phyloP scores from a whole-genome alignment of 2,329 filamentous ascomycete genomes.

The Penicillium nordicum region DNA sequence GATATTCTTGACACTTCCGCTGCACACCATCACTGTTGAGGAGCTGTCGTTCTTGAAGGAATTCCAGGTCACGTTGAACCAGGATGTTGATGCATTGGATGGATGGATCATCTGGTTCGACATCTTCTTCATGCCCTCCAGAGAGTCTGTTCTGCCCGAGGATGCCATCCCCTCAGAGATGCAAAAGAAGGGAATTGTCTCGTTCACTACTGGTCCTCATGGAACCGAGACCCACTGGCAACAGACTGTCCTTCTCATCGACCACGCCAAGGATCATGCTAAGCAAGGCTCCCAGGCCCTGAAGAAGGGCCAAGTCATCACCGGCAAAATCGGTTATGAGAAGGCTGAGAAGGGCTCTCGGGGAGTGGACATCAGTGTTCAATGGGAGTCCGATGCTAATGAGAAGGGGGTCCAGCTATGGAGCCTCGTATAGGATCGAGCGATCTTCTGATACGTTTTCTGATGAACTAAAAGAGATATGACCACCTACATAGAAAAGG shows the following conservation, averaged over 20 bases:
- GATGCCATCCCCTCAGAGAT: conserved; percentile 60
- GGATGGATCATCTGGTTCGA: conserved; percentile 93
- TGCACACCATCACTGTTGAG: conserved; percentile 67
- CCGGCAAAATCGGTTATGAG: conserved; percentile 67
- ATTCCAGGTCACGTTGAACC: conserved; percentile 61
- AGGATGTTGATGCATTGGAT: conserved; percentile 68
- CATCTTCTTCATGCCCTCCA: conserved; percentile 74
- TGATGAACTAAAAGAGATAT: conserved; percentile 9
- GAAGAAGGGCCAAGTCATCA: conserved; percentile 57
- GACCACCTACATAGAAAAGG: conserved; percentile 6
- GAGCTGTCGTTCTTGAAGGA: conserved; percentile 72
- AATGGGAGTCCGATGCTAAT: conserved; percentile 54
- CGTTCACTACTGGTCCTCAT: conserved; percentile 82
- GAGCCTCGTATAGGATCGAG: conserved; percentile 36
- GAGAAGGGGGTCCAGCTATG: conserved; percentile 43
- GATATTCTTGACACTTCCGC: conserved; percentile 71
- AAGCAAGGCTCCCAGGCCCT: conserved; percentile 32
- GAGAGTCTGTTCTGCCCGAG: conserved; percentile 48
- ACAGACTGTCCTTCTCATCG: conserved; percentile 72
- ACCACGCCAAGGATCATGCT: conserved; percentile 52
- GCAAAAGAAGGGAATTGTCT: conserved; percentile 62
- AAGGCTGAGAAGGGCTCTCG: conserved; percentile 68
- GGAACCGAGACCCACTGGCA: conserved; percentile 84
- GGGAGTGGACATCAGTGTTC: conserved; percentile 61
- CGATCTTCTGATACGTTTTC: conserved; percentile 6